Conservation (phyloP, 2,329 filamentous ascomycete species). For the Trichophyton schoenleinii region DNA sequence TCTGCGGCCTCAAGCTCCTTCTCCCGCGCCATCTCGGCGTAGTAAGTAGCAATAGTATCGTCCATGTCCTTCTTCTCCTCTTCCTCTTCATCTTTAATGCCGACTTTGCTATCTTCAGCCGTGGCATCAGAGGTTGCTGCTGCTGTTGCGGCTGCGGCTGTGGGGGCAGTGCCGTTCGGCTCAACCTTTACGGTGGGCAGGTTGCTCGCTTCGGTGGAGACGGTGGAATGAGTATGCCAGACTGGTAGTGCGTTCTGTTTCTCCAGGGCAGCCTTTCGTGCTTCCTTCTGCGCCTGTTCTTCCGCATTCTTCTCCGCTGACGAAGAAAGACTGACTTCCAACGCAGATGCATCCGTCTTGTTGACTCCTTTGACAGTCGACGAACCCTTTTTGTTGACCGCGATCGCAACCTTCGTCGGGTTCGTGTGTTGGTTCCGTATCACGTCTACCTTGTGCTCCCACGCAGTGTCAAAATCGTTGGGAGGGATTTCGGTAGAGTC, state of each 20-base stretch:
- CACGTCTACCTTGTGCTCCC: slow-evolving; percentile 37
- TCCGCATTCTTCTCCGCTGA: slow-evolving; percentile 37
- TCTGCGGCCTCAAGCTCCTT: slow-evolving; percentile 30
- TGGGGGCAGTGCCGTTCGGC: slow-evolving; percentile 8
- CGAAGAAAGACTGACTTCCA: slow-evolving; percentile 40
- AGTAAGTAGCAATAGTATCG: slow-evolving; percentile 37
- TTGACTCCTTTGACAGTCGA: slow-evolving; percentile 30
- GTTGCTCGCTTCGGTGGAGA: slow-evolving; percentile 17
- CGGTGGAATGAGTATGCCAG: slow-evolving; percentile 42
- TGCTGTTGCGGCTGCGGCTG: background rate
- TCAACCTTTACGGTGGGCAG: slow-evolving; percentile 9
- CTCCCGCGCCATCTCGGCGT: slow-evolving; percentile 34
- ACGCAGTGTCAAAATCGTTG: slow-evolving; percentile 38
- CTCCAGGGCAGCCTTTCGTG: slow-evolving; percentile 37
- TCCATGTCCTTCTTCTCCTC: slow-evolving; percentile 35
- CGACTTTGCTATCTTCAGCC: slow-evolving; percentile 17
- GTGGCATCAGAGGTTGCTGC: background rate
- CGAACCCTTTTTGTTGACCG: slow-evolving; percentile 24
- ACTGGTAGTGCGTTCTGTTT: slow-evolving; percentile 41
- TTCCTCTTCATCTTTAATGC: slow-evolving; percentile 22
- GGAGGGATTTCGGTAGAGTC: slow-evolving; percentile 36
- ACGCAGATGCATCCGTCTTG: slow-evolving; percentile 33
- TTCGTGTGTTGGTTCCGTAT: slow-evolving; percentile 32
- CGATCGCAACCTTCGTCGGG: slow-evolving; percentile 30
- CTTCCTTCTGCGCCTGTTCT: slow-evolving; percentile 36